Evolutionary conservation across 164 flowering plant genomes (phyloP), one percentile per base, ranked within the genome.

Genomic region (Stephania japonica): DNA sequence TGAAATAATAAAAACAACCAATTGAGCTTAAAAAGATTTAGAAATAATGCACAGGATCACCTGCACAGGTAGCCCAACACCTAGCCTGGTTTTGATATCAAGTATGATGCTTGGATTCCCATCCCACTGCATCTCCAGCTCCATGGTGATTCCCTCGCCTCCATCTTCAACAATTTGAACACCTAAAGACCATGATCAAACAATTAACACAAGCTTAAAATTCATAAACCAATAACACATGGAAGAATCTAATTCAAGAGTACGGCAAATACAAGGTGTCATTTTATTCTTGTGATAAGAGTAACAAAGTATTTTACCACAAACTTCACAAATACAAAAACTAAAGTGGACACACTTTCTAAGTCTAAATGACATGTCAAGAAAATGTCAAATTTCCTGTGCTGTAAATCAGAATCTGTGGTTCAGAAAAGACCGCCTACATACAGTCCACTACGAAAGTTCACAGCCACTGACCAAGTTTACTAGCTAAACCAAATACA

Each of bases 61-160:
- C 97, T 95, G 97, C 62, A 95, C 84, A 27, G 99, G 99, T 61
- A 95, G 82, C 12, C 84, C 87, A 24, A 95, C 87, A 68, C 99
- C 99, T 78, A 95, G 69, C 77, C 77, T 80, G 9, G 99, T 93
- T 72, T 86, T 88, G 65, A 93, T 82, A 82, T 85, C 97, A 69
- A 95, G 93, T 77, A 91, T 71, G 67, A 95, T 95, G 81, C 80
- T 90, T 70, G 97, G 97, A 76, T 95, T 91, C 27, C 95, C 99
- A 86, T 95, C 99, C 99, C 99, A 95, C 65, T 93, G 84, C 90
- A 95, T 78, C 81, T 95, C 99, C 85, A 95, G 78, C 79, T 95
- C 99, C 94, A 95, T 87, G 4, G 93, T 88, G 61, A 92, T 75
- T 70, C 96, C 89, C 74, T 69, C 83, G 44, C 72, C 82, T 63